phyloP scores from a whole-genome alignment of 2,329 filamentous ascomycete genomes.

The Diaporthe citrichinensis region DNA sequence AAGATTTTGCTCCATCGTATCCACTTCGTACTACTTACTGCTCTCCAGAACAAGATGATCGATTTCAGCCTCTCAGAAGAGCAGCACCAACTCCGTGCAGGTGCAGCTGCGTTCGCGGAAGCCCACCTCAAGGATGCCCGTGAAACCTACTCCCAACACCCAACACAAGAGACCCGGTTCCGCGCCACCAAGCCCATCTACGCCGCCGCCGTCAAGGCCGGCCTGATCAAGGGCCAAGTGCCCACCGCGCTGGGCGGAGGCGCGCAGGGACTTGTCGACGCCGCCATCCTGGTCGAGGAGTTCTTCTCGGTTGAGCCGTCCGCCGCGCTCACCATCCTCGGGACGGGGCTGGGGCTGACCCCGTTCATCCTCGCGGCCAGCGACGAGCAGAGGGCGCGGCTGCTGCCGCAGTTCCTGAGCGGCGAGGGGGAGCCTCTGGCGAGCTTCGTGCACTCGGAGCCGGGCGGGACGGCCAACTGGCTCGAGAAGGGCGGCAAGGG shows the following conservation, averaged over 20 bases:
- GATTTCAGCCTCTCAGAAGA: conserved; percentile 24
- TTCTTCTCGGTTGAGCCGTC: conserved; percentile 37
- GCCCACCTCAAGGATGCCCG: conserved; percentile 9
- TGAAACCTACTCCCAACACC: conserved; percentile 1
- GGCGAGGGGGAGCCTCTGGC: conserved; percentile 26
- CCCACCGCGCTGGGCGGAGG: conserved; percentile 32
- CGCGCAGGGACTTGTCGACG: conserved; percentile 30
- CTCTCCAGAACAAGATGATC: conserved; percentile 6
- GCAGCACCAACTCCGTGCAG: conserved; percentile 21
- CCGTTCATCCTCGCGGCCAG: conserved; percentile 29
- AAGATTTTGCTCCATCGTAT: neutral
- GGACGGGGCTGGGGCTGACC: conserved; percentile 36
- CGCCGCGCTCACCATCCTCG: conserved; percentile 37
- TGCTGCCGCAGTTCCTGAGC: conserved; percentile 22
- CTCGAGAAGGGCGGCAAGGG: conserved; percentile 39
- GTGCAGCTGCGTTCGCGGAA: conserved; percentile 30
- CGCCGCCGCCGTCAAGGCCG: conserved; percentile 15
- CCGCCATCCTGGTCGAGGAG: conserved; percentile 38
- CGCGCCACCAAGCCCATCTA: conserved; percentile 28
- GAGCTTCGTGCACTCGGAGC: conserved; percentile 38
- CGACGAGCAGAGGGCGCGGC: neutral
- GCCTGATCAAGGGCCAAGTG: conserved; percentile 37
- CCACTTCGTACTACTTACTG: neutral
- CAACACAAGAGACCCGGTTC: conserved; percentile 34
- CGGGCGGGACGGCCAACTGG: conserved; percentile 39